Conservation (phyloP, 371 early-diverging fungal species). For the Mucor plumbeus region DNA sequence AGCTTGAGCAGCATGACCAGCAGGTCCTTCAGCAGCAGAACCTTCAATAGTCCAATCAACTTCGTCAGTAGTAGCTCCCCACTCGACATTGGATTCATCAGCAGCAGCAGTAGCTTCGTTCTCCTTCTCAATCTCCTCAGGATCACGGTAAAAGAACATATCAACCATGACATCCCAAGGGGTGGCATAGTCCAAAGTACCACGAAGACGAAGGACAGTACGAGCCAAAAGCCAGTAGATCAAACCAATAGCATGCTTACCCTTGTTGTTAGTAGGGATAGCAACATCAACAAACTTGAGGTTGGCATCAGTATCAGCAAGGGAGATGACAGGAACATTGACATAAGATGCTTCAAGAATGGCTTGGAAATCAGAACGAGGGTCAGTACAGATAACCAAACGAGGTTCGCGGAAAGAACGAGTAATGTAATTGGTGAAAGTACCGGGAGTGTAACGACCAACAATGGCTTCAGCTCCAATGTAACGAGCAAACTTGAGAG, state of each 20-base stretch:
- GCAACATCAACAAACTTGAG: slow-evolving; percentile 97
- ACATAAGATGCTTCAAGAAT: slow-evolving; percentile 98
- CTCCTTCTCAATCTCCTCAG: slow-evolving; percentile 92
- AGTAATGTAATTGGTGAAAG: slow-evolving; percentile 99
- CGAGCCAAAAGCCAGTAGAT: slow-evolving; percentile 97
- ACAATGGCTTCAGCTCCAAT: slow-evolving; percentile 98
- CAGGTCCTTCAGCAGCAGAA: slow-evolving; percentile 40
- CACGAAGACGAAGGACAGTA: slow-evolving; percentile 98
- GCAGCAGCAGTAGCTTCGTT: slow-evolving; percentile 44
- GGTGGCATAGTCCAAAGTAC: slow-evolving; percentile 81
- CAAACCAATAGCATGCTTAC: slow-evolving; percentile 97
- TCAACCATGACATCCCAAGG: slow-evolving; percentile 97
- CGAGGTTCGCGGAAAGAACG: slow-evolving; percentile 99
- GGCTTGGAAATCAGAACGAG: slow-evolving; percentile 98
- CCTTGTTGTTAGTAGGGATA: slow-evolving; percentile 99
- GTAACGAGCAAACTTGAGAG: slow-evolving; percentile 97
- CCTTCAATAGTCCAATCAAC: slow-evolving; percentile 55
- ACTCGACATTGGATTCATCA: slow-evolving; percentile 33
- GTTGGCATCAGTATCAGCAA: slow-evolving; percentile 98
- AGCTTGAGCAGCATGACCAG: slow-evolving; percentile 37
- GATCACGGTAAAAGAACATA: slow-evolving; percentile 97
- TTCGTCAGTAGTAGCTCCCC: slow-evolving; percentile 38
- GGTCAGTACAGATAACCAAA: slow-evolving; percentile 98
- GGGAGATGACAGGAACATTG: slow-evolving; percentile 99
- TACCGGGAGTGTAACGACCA: slow-evolving; percentile 99